Percentiles rank a stretch among this genome's conserved stretches.
Conservation (phyloP, 495 filamentous ascomycete genomes). For the Clohesyomyces aquaticus region DNA sequence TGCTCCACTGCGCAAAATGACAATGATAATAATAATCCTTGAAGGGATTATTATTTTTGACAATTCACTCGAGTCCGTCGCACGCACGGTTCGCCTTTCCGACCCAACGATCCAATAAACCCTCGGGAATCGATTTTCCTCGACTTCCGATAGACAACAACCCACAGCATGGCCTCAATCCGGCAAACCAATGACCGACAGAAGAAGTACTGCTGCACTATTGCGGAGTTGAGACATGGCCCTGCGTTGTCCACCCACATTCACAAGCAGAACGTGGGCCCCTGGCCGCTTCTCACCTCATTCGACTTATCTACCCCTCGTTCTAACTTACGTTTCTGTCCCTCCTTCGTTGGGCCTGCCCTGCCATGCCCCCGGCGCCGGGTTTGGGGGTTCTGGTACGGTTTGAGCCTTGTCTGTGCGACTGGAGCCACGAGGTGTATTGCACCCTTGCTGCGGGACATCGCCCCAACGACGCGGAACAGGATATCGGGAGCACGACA, state of each 20-base stretch:
- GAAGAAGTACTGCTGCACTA: too few species aligned
- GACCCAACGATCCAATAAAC: slow-evolving; percentile 14
- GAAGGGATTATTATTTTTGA: slow-evolving; percentile 1
- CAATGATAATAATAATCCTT: not conserved
- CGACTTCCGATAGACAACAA: not conserved
- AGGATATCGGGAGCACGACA: not conserved
- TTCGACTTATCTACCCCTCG: slow-evolving; percentile 15
- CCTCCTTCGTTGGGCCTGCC: not conserved
- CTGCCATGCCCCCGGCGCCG: slow-evolving; percentile 3
- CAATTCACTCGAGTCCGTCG: not conserved
- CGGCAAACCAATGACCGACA: not conserved
- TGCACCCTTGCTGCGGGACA: slow-evolving; percentile 9
- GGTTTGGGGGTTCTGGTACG: slow-evolving; percentile 1
- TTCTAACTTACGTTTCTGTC: slow-evolving; percentile 4
- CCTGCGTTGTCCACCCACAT: slow-evolving; percentile 6
- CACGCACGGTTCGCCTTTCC: slow-evolving; percentile 11
- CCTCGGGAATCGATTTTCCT: slow-evolving; percentile 14
- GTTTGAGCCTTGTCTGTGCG: slow-evolving; percentile 20
- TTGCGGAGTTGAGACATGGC: not conserved
- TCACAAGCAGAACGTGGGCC: not conserved
- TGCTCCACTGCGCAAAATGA: not conserved
- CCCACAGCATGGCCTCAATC: slow-evolving; percentile 7
- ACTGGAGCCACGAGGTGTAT: slow-evolving; percentile 28
- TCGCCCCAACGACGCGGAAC: slow-evolving; percentile 14
- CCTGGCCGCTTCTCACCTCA: slow-evolving; percentile 24